A percentile compares a stretch with the other conserved stretches of the same genome.
phyloP scores from a whole-genome alignment of 495 filamentous ascomycete genomes.

The Cudoniella acicularis region DNA sequence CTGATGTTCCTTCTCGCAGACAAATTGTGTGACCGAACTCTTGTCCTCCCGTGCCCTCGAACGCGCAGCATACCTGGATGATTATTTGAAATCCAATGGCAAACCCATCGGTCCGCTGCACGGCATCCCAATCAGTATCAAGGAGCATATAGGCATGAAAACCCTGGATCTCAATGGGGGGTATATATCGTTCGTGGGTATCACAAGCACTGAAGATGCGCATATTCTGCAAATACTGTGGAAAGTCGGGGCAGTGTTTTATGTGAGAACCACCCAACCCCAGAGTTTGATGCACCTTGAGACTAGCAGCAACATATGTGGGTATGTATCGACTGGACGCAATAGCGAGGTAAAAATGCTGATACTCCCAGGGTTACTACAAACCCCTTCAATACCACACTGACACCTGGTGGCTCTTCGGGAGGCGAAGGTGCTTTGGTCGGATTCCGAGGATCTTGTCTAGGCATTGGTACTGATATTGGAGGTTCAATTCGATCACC shows the following conservation, averaged over 20 bases:
- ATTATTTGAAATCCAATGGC: constrained; percentile 43
- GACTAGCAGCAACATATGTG: constrained; percentile 53
- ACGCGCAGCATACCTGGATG: constrained; percentile 57
- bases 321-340: no score
- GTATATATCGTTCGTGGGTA: constrained; percentile 43
- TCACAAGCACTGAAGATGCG: constrained; percentile 37
- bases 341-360: no score
- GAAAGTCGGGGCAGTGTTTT: constrained; percentile 45
- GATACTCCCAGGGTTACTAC: constrained; percentile 42
- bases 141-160: constrained; percentile 61
- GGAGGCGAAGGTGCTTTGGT: constrained; percentile 67
- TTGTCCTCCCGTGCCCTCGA: constrained; percentile 57
- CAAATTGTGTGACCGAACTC: constrained; percentile 63
- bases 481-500: constrained; percentile 66
- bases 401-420: constrained; percentile 60
- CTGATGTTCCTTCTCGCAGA: no score
- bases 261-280: constrained; percentile 53
- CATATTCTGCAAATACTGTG: constrained; percentile 42
- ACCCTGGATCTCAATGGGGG: constrained; percentile 47
- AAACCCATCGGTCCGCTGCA: constrained; percentile 59
- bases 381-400: constrained; percentile 51
- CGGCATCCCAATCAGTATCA: constrained; percentile 64
- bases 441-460: constrained; percentile 50
- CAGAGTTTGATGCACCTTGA: constrained; percentile 61
- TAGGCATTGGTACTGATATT: constrained; percentile 69